Evolutionary conservation across 2,329 filamentous ascomycete species (phyloP), one percentile per base, ranked within the genome.

Genomic region (Claviceps quebecensis): DNA sequence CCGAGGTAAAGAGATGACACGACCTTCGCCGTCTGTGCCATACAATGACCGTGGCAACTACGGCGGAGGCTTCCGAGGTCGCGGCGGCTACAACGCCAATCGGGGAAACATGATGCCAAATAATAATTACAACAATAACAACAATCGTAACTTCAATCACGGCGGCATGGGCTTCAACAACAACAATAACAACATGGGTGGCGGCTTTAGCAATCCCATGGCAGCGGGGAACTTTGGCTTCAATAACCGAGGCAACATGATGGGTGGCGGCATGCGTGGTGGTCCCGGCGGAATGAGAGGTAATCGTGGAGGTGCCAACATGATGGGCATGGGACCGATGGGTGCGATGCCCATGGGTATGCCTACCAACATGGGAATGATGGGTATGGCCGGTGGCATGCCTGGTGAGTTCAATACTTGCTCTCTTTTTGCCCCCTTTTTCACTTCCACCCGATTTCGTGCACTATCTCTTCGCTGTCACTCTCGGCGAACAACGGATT

Each of bases 1-100:
- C 3, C 23, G 49, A 37, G 83, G 76, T 39, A 83, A 87, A 62
- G 79, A 83, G 44, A 71, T 73, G 44, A 73, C 79, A 54, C 80
- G 80, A 50, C 74, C 80, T 34, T 65, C 72, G 52, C 65, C 70
- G 36, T 63, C 74, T 47, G 69, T 73, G 45, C 66, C 67, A 51
- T 78, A 75, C 64, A 75, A 75, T 49, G 71, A 58, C 52, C 61
- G 71, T 55, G 60, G 64, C 59, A 67, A 61, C 65, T 72, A 66
- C 53, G 71, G 72, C 36, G 78, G 72, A 50, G 77, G 71, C 54
- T 76, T 71, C 63, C 67, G 72, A 38, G 75, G 77, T 26, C 74
- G 80, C 39, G 79, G 75, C 55, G 60, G 65, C 46, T 69, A 66
- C 52, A 72, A 69, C 50, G 57, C 58, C 40, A 61, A 61, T 40